Evolutionary conservation across 2,329 filamentous ascomycete genomes (phyloP).

Genomic region (Pseudocercospora fuligena): DNA sequence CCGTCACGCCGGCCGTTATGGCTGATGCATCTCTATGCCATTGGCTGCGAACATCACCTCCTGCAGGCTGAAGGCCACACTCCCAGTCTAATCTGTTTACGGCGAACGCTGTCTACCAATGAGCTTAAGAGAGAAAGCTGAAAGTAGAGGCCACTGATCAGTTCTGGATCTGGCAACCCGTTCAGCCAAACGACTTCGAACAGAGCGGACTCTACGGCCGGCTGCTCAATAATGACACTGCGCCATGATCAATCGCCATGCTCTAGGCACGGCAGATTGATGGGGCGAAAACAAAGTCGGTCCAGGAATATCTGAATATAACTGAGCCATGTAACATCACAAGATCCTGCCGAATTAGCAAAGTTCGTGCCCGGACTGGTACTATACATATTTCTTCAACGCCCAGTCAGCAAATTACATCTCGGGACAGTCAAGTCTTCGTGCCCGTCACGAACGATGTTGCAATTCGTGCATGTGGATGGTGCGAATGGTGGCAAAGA

Average conservation of each 20-base stretch:
- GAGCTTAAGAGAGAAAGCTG: not conserved
- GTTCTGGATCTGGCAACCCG: not conserved
- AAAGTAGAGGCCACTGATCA: not conserved
- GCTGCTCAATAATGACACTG: not conserved
- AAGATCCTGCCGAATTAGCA: not conserved
- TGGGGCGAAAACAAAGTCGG: not conserved
- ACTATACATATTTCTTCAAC: not conserved
- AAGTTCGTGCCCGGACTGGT: not conserved
- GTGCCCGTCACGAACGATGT: conserved; percentile 10
- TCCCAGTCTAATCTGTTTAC: not conserved
- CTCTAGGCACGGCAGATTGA: not conserved
- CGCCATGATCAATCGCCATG: not conserved
- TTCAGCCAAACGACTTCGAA: not conserved
- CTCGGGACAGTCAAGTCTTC: not conserved
- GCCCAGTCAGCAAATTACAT: not conserved
- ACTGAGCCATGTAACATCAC: not conserved
- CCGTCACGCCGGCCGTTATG: not conserved
- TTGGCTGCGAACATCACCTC: not conserved
- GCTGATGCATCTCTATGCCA: not conserved
- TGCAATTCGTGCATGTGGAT: conserved; percentile 19
- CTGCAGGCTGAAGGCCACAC: not conserved
- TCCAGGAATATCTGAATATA: not conserved
- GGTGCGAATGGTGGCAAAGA: conserved; percentile 20
- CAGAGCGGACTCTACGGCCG: not conserved
- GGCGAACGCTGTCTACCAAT: not conserved